Conservation (phyloP, 139 green algal genomes). For the Coelastrella sp. region DNA sequence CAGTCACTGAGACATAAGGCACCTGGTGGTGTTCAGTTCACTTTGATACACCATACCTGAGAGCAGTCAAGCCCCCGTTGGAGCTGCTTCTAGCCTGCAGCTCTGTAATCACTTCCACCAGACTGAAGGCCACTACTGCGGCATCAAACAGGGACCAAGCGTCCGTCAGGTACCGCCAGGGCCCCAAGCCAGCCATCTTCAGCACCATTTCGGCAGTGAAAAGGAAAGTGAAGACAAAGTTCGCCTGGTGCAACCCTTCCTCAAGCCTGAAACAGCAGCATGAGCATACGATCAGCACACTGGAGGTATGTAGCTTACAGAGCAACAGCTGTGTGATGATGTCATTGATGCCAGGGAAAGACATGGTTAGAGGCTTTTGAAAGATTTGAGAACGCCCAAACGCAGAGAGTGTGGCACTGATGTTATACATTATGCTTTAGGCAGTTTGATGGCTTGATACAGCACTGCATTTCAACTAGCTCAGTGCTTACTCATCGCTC, state of each 20-base stretch:
- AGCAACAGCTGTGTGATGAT: not conserved
- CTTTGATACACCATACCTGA: constrained; percentile 37
- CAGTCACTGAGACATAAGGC: no score
- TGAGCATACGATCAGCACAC: not conserved
- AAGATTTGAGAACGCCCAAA: not conserved
- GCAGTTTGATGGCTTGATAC: no score
- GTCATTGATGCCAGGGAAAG: not conserved
- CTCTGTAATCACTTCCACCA: constrained; percentile 48
- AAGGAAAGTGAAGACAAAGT: constrained; percentile 72
- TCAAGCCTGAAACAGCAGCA: constrained; percentile 18
- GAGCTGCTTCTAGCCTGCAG: constrained; percentile 51
- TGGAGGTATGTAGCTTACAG: not conserved
- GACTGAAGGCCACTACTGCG: constrained; percentile 67
- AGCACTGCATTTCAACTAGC: not conserved
- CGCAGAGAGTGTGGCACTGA: no score
- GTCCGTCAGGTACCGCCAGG: constrained; percentile 71
- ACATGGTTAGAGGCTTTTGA: not conserved
- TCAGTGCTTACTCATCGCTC: constrained; percentile 32
- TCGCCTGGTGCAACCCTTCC: constrained; percentile 53
- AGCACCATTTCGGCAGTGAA: constrained; percentile 75
- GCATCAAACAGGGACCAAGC: constrained; percentile 85
- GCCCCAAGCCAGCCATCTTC: constrained; percentile 76
- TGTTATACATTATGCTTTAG: no score
- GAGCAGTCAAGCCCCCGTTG: constrained; percentile 49
- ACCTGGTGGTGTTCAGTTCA: no score